Percentiles rank a stretch among this genome's conserved stretches.
phyloP scores from a whole-genome alignment of 2,329 filamentous ascomycete genomes.

The Blumeria hordei region DNA sequence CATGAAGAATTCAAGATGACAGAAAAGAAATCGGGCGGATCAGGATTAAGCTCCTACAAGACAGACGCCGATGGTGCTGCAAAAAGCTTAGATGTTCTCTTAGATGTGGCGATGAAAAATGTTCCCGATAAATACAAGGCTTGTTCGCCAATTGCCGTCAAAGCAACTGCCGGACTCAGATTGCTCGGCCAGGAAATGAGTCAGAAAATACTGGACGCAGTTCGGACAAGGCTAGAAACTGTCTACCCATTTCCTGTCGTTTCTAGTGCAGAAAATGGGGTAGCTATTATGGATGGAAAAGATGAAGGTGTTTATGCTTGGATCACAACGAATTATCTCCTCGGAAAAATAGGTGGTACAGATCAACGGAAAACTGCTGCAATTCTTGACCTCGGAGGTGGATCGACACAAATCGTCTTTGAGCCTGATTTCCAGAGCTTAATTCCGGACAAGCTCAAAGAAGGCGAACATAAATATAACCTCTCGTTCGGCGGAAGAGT shows the following conservation, averaged over 20 bases:
- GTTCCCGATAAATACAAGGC: conserved; percentile 74
- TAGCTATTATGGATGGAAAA: conserved; percentile 91
- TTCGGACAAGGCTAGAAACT: conserved; percentile 62
- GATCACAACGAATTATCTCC: conserved; percentile 97
- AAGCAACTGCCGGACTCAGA: conserved; percentile 84
- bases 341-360: conserved; percentile 87
- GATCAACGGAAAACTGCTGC: conserved; percentile 81
- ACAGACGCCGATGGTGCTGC: conserved; percentile 72
- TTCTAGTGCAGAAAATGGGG: conserved; percentile 58
- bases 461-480: conserved; percentile 89
- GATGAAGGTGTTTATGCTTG: conserved; percentile 96
- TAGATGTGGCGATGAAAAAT: conserved; percentile 61
- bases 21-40: conserved; percentile 52
- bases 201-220: conserved; percentile 62
- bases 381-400: conserved; percentile 86
- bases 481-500: conserved; percentile 74
- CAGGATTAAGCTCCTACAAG: conserved; percentile 61
- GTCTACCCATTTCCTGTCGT: conserved; percentile 90
- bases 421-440: conserved; percentile 56
- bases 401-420: conserved; percentile 96
- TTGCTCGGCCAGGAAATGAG: conserved; percentile 64
- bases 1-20: conserved; percentile 86
- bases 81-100: conserved; percentile 64
- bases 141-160: conserved; percentile 93
- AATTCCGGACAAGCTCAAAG: conserved; percentile 53